Evolutionary conservation across 2,329 filamentous ascomycete genomes (phyloP).

Genomic region (Colletotrichum somersetense): DNA sequence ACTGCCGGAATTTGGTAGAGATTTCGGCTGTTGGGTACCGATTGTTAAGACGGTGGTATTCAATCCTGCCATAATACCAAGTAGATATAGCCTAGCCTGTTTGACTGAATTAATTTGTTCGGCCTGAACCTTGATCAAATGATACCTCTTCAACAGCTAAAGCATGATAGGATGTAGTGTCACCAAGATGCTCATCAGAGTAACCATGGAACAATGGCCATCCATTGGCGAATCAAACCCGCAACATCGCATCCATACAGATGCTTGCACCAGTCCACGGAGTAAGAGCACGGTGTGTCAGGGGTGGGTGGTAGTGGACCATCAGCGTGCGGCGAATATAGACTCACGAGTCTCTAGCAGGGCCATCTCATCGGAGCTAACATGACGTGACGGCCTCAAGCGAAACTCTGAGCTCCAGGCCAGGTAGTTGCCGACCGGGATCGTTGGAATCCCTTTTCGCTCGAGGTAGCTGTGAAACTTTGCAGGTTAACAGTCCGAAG

Average conservation of each 20-base stretch:
- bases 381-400: slow-evolving; percentile 39
- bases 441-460: not conserved
- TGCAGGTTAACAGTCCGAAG: slow-evolving; percentile 16
- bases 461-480: not conserved
- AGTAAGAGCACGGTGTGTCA: not conserved
- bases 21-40: not conserved
- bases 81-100: not conserved
- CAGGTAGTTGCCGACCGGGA: slow-evolving; percentile 3
- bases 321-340: not conserved
- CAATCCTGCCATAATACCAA: not conserved
- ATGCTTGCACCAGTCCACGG: slow-evolving; percentile 23
- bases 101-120: not conserved
- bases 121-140: not conserved
- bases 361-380: slow-evolving; percentile 39
- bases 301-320: not conserved
- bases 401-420: slow-evolving; percentile 17
- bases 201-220: not conserved
- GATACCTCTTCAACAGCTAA: no score
- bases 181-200: not conserved
- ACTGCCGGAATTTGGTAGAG: slow-evolving; percentile 5
- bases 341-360: slow-evolving; percentile 12
- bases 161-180: no score
- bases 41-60: not conserved
- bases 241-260: not conserved
- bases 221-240: not conserved